phyloP scores from a whole-genome alignment of 352 stramenopile species.

The Phytophthora quininea region DNA sequence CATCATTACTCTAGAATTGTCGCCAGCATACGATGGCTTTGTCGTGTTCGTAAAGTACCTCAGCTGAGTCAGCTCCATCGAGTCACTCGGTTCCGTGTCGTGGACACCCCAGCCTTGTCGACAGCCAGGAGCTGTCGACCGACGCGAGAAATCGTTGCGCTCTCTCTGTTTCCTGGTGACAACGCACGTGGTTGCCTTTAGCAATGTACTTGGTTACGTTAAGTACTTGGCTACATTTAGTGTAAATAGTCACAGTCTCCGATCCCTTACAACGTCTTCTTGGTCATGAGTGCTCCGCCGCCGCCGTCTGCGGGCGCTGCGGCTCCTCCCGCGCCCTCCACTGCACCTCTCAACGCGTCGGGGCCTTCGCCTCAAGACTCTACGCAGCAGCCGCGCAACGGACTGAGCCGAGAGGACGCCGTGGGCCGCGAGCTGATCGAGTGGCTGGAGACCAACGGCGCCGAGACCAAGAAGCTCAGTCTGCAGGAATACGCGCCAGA shows the following conservation, averaged over 20 bases:
- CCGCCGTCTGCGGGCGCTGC: background rate
- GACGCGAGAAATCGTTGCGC: slow-evolving; percentile 30
- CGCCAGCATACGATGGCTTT: too few relatives aligned
- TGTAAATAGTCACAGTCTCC: too few relatives aligned
- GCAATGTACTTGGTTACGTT: slow-evolving; percentile 21
- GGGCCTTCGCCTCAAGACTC: too few relatives aligned
- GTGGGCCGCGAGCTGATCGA: slow-evolving; percentile 72
- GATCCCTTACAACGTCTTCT: background rate
- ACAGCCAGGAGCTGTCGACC: slow-evolving; percentile 34
- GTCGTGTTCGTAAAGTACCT: too few relatives aligned
- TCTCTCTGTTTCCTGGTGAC: slow-evolving; percentile 16
- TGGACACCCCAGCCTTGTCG: slow-evolving; percentile 19
- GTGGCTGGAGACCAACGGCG: slow-evolving; percentile 75
- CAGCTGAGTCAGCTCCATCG: too few relatives aligned
- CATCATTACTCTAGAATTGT: too few relatives aligned
- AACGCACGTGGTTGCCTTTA: too few relatives aligned
- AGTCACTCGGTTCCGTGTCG: background rate
- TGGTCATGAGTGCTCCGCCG: background rate
- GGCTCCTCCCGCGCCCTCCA: too few relatives aligned
- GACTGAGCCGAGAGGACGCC: slow-evolving; percentile 34
- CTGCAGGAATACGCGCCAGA: slow-evolving; percentile 92
- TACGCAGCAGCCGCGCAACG: slow-evolving; percentile 15
- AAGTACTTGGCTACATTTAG: too few relatives aligned
- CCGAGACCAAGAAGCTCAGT: slow-evolving; percentile 78
- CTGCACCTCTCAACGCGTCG: background rate